These are phyloP conservation scores for Boeremia exigua DNA, from an alignment of 2,329 filamentous ascomycete genomes.

Conservation along the genomic window DNA sequence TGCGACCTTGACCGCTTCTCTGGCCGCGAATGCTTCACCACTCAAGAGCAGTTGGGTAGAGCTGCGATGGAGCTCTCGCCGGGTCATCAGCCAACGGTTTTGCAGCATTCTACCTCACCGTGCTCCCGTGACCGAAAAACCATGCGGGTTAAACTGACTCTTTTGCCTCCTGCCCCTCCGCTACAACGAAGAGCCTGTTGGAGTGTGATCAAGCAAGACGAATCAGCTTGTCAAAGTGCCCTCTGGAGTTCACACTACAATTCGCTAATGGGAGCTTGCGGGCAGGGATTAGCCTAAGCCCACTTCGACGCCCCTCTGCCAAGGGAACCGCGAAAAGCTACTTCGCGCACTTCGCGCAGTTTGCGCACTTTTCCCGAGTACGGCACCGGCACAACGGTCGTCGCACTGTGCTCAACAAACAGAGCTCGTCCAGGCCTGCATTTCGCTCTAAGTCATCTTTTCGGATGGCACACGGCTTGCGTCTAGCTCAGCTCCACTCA, in stretches of 20 bases:
- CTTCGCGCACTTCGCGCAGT: conserved; percentile 22
- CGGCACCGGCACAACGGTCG: conserved; percentile 22
- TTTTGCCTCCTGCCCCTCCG: conserved; percentile 31
- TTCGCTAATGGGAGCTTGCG: conserved; percentile 22
- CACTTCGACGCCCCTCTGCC: conserved; percentile 28
- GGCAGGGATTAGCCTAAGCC: conserved; percentile 33
- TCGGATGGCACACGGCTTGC: conserved; percentile 20
- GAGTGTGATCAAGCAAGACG: conserved; percentile 29
- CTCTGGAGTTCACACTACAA: conserved; percentile 27
- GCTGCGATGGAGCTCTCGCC: conserved; percentile 33
- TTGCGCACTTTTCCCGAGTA: conserved; percentile 23
- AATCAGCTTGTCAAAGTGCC: conserved; percentile 40
- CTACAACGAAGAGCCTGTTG: conserved; percentile 29
- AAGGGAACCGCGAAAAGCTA: conserved; percentile 19
- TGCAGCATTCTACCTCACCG: conserved; percentile 32
- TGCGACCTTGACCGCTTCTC: conserved; percentile 34
- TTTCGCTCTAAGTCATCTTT: conserved; percentile 18
- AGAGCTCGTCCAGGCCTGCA: conserved; percentile 27
- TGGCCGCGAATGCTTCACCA: conserved; percentile 24
- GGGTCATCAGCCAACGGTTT: conserved; percentile 37
- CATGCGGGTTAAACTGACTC: conserved; percentile 34
- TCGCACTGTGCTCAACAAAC: conserved; percentile 29
- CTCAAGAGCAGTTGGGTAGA: conserved; percentile 18
- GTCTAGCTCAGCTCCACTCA: conserved; percentile 11
- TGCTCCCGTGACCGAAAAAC: conserved; percentile 43